Conservation (phyloP, 495 filamentous ascomycete genomes). For the Penicillium bovifimosum region DNA sequence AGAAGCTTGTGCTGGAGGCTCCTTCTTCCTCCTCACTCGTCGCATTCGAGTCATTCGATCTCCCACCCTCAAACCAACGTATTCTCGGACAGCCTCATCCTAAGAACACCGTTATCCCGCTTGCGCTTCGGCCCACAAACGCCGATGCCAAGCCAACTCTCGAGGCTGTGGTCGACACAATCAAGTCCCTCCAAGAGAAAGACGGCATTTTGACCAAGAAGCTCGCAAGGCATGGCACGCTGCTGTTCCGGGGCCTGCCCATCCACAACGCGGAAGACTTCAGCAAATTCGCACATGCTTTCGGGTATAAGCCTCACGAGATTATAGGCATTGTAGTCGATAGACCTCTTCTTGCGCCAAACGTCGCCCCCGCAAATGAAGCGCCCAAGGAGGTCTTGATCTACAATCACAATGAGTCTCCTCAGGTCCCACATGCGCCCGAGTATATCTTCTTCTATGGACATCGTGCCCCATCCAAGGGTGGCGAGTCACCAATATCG, state of each 20-base stretch:
- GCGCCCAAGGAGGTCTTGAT: constrained; percentile 45
- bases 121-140: constrained; percentile 34
- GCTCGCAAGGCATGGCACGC: constrained; percentile 39
- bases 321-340: constrained; percentile 52
- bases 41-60: constrained; percentile 61
- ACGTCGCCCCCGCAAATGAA: constrained; percentile 51
- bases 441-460: constrained; percentile 51
- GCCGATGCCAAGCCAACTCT: constrained; percentile 17
- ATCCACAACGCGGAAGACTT: constrained; percentile 37
- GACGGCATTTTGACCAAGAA: constrained; percentile 53
- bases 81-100: constrained; percentile 38
- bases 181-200: constrained; percentile 46
- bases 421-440: constrained; percentile 48
- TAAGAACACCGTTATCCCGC: constrained; percentile 33
- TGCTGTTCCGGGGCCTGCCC: constrained; percentile 31
- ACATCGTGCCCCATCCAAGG: constrained; percentile 27
- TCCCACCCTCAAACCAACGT: constrained; percentile 51
- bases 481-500: constrained; percentile 49
- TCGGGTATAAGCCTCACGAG: constrained; percentile 50
- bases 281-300: constrained; percentile 49
- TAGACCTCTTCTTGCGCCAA: constrained; percentile 44
- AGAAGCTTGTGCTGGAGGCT: background rate
- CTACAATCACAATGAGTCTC: constrained; percentile 52
- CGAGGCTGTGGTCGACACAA: constrained; percentile 26
- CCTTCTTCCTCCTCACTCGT: background rate